phyloP scores from a whole-genome alignment of 176 grass and related monocot species.

The Phoenix roebelenii region DNA sequence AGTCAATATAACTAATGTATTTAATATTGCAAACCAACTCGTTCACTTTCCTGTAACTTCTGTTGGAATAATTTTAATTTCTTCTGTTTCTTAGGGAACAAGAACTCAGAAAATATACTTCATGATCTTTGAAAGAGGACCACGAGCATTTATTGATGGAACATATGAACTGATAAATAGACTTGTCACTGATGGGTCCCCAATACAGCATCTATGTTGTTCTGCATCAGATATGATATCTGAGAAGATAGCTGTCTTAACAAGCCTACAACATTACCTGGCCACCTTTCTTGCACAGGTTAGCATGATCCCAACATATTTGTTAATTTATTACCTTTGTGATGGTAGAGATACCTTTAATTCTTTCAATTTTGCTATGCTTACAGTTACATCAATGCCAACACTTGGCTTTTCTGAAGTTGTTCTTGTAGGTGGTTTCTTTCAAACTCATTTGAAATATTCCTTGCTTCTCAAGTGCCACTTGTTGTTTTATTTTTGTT shows the following conservation, averaged over 20 bases:
- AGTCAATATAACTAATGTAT: too few species aligned
- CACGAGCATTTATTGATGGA: conserved; percentile 53
- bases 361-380: too few species aligned
- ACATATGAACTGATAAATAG: conserved; percentile 41
- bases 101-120: conserved; percentile 69
- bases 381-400: too few species aligned
- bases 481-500: too few species aligned
- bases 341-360: too few species aligned
- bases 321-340: too few species aligned
- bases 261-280: conserved; percentile 52
- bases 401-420: too few species aligned
- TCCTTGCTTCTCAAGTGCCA: too few species aligned
- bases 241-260: conserved; percentile 47
- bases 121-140: conserved; percentile 97
- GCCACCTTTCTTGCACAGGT: conserved; percentile 87
- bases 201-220: conserved; percentile 44
- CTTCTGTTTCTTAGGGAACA: conserved; percentile 33
- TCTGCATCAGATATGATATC: conserved; percentile 68
- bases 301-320: conserved; percentile 13
- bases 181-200: conserved; percentile 28
- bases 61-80: conserved; percentile 12
- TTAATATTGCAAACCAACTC: too few species aligned
- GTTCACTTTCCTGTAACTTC: neutral
- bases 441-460: too few species aligned
- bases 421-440: too few species aligned